phyloP scores from a whole-genome alignment of 768 basidiomycete species.

The Gloeopeniophorella convolvens region DNA sequence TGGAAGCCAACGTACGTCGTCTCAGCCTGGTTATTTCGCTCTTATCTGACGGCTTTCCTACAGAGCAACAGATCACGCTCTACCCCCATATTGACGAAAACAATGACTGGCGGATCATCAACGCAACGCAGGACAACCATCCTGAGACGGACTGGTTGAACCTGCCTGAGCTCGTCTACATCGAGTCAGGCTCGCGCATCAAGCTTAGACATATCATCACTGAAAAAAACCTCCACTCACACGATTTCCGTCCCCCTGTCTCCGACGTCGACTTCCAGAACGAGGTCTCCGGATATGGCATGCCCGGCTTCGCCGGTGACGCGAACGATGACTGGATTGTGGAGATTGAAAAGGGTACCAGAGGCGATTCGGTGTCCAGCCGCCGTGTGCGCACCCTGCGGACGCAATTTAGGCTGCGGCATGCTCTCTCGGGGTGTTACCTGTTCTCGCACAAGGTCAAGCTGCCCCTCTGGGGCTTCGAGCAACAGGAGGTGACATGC shows the following conservation, averaged over 20 bases:
- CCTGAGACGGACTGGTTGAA: constrained; percentile 43
- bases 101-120: constrained; percentile 85
- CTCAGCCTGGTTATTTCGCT: constrained; percentile 2
- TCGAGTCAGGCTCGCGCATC: constrained; percentile 63
- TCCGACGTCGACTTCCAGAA: constrained; percentile 99
- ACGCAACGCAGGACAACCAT: constrained; percentile 49
- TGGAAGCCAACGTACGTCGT: constrained; percentile 76
- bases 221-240: constrained; percentile 86
- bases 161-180: constrained; percentile 47
- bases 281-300: constrained; percentile 93
- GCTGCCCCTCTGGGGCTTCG: constrained; percentile 94
- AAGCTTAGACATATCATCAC: constrained; percentile 77
- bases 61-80: constrained; percentile 98
- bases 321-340: constrained; percentile 91
- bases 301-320: constrained; percentile 79
- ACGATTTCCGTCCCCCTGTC: constrained; percentile 90
- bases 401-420: constrained; percentile 77
- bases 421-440: constrained; percentile 88
- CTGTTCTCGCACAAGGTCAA: constrained; percentile 98
- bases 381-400: constrained; percentile 74
- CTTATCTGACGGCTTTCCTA: not conserved
- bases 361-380: constrained; percentile 55
- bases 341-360: constrained; percentile 71
- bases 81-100: constrained; percentile 98
- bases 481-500: constrained; percentile 99